Percentiles rank a stretch among this genome's conserved stretches.
Conservation (phyloP, 345 rosid genomes). For the Dipteronia sinensis region DNA sequence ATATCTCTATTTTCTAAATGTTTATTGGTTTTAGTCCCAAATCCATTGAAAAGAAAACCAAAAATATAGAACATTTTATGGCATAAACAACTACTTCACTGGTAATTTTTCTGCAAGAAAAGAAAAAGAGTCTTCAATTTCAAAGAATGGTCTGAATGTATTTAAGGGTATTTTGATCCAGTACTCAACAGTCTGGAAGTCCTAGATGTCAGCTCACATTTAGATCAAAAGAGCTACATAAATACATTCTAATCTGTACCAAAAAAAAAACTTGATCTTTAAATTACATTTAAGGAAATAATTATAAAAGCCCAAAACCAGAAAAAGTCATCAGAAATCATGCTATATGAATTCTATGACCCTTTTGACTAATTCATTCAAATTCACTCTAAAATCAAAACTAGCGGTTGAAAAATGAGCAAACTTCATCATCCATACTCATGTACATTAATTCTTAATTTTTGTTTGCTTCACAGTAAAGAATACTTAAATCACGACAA, state of each 20-base stretch:
- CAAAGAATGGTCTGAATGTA: neutral
- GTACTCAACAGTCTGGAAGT: conserved; percentile 2
- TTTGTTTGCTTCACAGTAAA: neutral
- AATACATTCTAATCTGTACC: neutral
- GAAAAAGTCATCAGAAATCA: neutral
- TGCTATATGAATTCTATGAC: neutral
- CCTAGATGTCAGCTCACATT: neutral
- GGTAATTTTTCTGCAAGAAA: neutral
- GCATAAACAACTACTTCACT: neutral
- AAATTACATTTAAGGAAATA: neutral
- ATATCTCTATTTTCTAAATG: neutral
- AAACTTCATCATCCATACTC: neutral
- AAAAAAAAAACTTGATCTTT: neutral
- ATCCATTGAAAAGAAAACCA: neutral
- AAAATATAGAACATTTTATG: neutral
- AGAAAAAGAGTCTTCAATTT: conserved; percentile 2
- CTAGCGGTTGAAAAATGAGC: neutral
- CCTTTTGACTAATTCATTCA: neutral
- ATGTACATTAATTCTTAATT: neutral
- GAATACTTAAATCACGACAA: neutral
- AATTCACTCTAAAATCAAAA: neutral
- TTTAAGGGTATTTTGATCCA: neutral
- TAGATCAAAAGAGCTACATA: neutral
- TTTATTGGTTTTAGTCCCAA: neutral
- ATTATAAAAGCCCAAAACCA: neutral